phyloP scores from a whole-genome alignment of 441 rosid genomes.

The Hura crepitans region DNA sequence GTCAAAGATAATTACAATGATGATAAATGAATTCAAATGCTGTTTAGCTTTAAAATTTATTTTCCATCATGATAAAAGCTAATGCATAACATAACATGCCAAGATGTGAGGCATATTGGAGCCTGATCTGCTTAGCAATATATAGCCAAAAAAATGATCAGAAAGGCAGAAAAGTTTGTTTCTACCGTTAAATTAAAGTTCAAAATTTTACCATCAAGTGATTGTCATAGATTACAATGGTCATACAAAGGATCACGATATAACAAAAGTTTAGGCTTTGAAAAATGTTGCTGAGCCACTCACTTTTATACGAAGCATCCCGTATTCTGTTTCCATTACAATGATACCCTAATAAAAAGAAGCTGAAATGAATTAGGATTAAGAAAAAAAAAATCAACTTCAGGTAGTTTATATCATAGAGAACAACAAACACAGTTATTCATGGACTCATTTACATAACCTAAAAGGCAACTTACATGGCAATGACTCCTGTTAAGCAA shows the following conservation, averaged over 20 bases:
- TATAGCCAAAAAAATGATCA: background rate
- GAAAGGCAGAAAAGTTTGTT: background rate
- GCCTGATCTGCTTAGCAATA: background rate
- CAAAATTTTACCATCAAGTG: background rate
- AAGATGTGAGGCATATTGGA: background rate
- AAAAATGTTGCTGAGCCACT: constrained; percentile 15
- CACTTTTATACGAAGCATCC: constrained; percentile 38
- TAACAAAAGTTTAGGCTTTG: background rate
- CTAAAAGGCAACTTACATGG: background rate
- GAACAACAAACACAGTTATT: background rate
- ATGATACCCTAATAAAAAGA: constrained; percentile 31
- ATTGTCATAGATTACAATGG: background rate
- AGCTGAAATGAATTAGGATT: background rate
- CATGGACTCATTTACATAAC: background rate
- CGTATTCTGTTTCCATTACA: constrained; percentile 39
- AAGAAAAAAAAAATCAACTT: background rate
- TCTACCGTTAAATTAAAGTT: background rate
- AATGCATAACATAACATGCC: background rate
- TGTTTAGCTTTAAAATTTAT: no score
- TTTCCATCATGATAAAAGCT: background rate
- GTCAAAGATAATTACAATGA: background rate
- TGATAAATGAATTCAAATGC: background rate
- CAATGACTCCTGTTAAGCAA: background rate
- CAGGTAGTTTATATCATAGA: background rate
- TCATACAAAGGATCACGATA: background rate